Evolutionary conservation across 1,139 yeast species (phyloP), one percentile per base, ranked within the genome.

Genomic region (Petasospora rhodanensis): DNA sequence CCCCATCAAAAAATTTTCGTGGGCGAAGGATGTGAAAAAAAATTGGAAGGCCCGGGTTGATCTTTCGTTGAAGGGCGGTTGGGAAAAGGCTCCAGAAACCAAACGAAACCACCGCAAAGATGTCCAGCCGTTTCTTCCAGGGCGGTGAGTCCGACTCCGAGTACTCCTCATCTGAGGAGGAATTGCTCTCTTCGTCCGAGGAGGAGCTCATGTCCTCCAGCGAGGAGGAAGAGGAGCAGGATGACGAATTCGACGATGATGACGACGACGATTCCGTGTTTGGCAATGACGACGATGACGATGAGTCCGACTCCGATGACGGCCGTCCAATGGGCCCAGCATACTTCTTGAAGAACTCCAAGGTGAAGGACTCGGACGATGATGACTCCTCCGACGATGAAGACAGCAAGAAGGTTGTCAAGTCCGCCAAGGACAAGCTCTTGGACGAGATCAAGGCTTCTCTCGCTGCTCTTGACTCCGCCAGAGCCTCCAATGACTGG

Each of bases 341-440:
- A n/a, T 73, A 72, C 52, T 76, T 75, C 61, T 63, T 74, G 58
- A 74, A 75, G 54, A 69, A 69, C 16, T 68, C 74, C 46, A 68
- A 67, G 45, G 63, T 64, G 41, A 74, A 70, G 43, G 74, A 72
- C 28, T 32, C 37, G 1, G 70, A 68, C 27, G 71, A 56, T 22
- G 66, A 72, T n/a, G n/a, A n/a, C n/a, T n/a, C n/a, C 29, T 83
- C 76, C 41, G 35, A 28, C 19, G 72, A 66, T 34, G 81, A 75
- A 31, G 85, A 78, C 42, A 79, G 76, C 45, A 81, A 79, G 59
- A 83, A 81, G 53, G 86, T 87, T 30, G 96, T 91, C 50, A 89
- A 84, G 64, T 79, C 93, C 40, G 96, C 96, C 38, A 86, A 83
- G 64, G 97, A 89, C 49, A 93, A 89, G 64, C 70, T 89, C 43